Conservation (phyloP, 2,329 filamentous ascomycete genomes). For the Fusarium clavum region DNA sequence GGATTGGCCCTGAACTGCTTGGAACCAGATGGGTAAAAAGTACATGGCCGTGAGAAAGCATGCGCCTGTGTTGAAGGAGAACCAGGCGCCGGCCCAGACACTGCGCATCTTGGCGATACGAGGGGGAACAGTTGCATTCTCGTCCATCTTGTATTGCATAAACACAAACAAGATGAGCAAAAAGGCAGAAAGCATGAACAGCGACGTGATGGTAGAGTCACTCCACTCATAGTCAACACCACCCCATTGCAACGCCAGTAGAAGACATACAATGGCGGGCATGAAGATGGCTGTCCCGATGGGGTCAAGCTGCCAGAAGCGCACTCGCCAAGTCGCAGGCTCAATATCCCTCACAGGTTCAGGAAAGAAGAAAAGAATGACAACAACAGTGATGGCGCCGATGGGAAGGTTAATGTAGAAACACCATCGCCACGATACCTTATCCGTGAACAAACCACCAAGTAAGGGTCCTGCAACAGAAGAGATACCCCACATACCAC, state of each 20-base stretch:
- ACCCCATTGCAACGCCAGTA: slow-evolving; percentile 65
- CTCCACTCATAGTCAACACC: slow-evolving; percentile 52
- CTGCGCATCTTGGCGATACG: slow-evolving; percentile 56
- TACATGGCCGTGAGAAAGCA: slow-evolving; percentile 51
- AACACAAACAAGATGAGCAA: slow-evolving; percentile 52
- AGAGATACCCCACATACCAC: slow-evolving; percentile 61
- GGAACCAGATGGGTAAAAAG: slow-evolving; percentile 60
- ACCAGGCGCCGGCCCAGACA: slow-evolving; percentile 52
- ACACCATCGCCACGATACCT: slow-evolving; percentile 55
- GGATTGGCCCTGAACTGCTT: slow-evolving; percentile 56
- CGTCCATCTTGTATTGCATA: slow-evolving; percentile 54
- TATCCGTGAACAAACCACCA: slow-evolving; percentile 52
- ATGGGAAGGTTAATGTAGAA: slow-evolving; percentile 57
- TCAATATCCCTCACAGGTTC: slow-evolving; percentile 43
- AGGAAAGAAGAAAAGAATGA: slow-evolving; percentile 48
- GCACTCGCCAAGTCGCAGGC: slow-evolving; percentile 42
- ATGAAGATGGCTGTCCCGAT: slow-evolving; percentile 50
- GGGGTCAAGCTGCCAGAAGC: slow-evolving; percentile 47
- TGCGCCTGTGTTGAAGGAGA: slow-evolving; percentile 55
- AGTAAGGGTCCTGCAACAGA: slow-evolving; percentile 52
- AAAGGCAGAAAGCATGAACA: slow-evolving; percentile 50
- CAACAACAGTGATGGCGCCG: slow-evolving; percentile 49
- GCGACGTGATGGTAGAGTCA: slow-evolving; percentile 40
- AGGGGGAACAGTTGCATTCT: slow-evolving; percentile 58
- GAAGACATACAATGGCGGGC: slow-evolving; percentile 57